These are phyloP conservation scores for Phytophthora pinifolia DNA, from an alignment of 352 stramenopile genomes.

Conservation along the genomic window DNA sequence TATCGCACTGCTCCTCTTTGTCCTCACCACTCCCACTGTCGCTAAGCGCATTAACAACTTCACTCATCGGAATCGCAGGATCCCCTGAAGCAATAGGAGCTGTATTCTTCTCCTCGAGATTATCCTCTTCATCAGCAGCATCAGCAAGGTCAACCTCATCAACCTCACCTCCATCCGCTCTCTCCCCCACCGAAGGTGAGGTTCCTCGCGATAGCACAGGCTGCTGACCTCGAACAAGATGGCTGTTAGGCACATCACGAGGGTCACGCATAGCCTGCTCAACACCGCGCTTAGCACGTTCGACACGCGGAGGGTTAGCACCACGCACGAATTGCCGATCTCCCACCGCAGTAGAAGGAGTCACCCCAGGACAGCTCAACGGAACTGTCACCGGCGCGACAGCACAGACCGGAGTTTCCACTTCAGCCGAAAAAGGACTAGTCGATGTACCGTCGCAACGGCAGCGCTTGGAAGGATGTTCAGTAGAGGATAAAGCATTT, in stretches of 20 bases:
- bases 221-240: too few relatives aligned
- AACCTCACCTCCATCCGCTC: not conserved
- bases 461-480: slow-evolving; percentile 10
- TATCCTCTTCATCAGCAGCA: not conserved
- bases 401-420: not conserved
- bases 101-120: too few relatives aligned
- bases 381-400: not conserved
- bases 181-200: not conserved
- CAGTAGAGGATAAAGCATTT: not conserved
- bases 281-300: not conserved
- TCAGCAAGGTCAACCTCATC: not conserved
- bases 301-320: slow-evolving; percentile 1
- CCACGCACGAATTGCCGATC: not conserved
- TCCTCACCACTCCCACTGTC: too few relatives aligned
- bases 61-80: too few relatives aligned
- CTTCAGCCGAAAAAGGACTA: not conserved
- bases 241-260: not conserved
- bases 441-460: slow-evolving; percentile 6
- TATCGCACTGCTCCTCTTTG: too few relatives aligned
- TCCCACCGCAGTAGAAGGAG: slow-evolving; percentile 8
- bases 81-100: not conserved
- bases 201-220: not conserved
- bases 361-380: not conserved
- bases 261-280: not conserved
- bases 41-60: too few relatives aligned